Conservation (phyloP, 352 stramenopile species). For the Pythium myriotylum region DNA sequence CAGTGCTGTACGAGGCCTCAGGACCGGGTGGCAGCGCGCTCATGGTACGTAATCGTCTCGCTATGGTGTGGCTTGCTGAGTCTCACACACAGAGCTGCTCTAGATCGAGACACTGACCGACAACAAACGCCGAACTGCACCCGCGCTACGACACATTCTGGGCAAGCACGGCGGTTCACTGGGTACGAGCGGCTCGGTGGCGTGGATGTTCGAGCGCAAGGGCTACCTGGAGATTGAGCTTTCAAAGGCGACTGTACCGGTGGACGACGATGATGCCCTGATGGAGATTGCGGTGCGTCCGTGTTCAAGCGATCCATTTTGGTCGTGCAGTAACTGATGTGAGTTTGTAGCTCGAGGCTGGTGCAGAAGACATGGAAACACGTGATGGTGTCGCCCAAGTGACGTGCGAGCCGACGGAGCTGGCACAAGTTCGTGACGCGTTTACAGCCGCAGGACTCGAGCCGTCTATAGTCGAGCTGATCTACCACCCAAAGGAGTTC, state of each 20-base stretch:
- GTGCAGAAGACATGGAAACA: conserved; percentile 71
- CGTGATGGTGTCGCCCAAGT: conserved; percentile 68
- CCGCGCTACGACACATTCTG: conserved; percentile 74
- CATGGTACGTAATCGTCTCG: conserved; percentile 44
- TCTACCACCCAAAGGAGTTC: conserved; percentile 84
- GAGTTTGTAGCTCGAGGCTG: conserved; percentile 59
- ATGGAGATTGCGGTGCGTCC: conserved; percentile 79
- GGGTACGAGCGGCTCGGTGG: conserved; percentile 76
- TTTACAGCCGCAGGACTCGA: conserved; percentile 61
- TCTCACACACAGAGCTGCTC: too few species aligned
- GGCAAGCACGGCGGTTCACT: conserved; percentile 69
- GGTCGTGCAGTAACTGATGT: background rate
- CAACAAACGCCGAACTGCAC: conserved; percentile 82
- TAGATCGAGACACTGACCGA: conserved; percentile 87
- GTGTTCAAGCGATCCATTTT: background rate
- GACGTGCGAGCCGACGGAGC: conserved; percentile 66
- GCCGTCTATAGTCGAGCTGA: conserved; percentile 72
- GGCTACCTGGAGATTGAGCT: conserved; percentile 75
- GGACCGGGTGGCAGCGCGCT: conserved; percentile 72
- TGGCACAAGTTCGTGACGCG: conserved; percentile 57
- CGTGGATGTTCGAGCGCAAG: conserved; percentile 88
- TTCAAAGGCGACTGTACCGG: conserved; percentile 26
- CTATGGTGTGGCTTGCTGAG: too few species aligned
- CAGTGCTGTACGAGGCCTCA: conserved; percentile 78
- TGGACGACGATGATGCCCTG: conserved; percentile 68